Evolutionary conservation across 768 basidiomycete genomes (phyloP), one percentile per base, ranked within the genome.

Genomic region (Scleroderma citrinum): DNA sequence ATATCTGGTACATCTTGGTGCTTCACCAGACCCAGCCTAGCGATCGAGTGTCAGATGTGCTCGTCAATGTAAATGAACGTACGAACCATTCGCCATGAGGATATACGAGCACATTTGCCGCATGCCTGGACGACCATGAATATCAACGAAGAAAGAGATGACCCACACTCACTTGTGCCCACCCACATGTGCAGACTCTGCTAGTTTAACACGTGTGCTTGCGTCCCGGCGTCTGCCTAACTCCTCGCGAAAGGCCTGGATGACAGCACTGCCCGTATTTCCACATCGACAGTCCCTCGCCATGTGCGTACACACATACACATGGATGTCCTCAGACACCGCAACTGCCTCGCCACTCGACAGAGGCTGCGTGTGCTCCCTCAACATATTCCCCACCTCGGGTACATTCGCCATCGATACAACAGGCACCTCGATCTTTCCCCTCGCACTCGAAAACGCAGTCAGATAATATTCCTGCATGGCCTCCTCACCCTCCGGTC

Each of bases 261-360:
- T 78, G 7, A 92, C 75, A 11, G 68, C 70, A 3, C 75, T 74
- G 0, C 90, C 89, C 19, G 65, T 74, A 11, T 83, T 74, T 2
- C 84, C 85, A 54, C 90, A 92, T 5, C 89, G 74, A 66, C 89
- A 93, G 60, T 92, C 89, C 44, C 88, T 75, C 35, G 76, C 72
- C 5, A 78, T 81, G 60, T 92, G 90, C 4, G 88, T 90, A 61
- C 90, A 92, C 1, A 92, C 80, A 57, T 83, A 87, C 16, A 88
- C 52, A 54, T 72, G 61, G 40, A 73, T 49, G 37, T 61, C 56
- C 19, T 75, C 50, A n/a, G 49, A 48, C 23, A 34, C 19, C 23
- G 23, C 40, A 4, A 30, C 14, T 2, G 21, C 20, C 13, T 10
- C 19, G 20, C 38, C 38, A 12, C 34, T 41, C 13, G 57, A 56